A percentile compares a stretch with the other conserved stretches of the same genome.
Conservation (phyloP, 2,329 filamentous ascomycete genomes). For the Neofusicoccum sp. region DNA sequence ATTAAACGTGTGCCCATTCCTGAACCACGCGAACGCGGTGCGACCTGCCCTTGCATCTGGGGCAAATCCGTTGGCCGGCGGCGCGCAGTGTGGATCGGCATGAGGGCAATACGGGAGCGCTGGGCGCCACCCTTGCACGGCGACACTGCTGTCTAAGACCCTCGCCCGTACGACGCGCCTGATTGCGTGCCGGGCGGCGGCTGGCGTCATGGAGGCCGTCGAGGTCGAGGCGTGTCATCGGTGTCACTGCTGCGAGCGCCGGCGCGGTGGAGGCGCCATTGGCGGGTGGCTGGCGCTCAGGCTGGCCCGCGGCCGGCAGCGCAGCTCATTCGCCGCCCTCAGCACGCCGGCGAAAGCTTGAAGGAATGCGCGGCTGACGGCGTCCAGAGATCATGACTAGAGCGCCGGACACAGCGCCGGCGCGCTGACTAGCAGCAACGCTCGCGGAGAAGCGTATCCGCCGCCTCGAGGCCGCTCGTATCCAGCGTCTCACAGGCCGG, state of each 20-base stretch:
- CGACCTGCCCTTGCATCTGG: slow-evolving; percentile 18
- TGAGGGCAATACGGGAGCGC: slow-evolving; percentile 10
- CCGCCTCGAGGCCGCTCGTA: slow-evolving; percentile 5
- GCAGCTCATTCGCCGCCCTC: slow-evolving; percentile 7
- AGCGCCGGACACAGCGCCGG: background rate
- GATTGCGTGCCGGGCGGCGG: slow-evolving; percentile 13
- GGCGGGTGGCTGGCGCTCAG: slow-evolving; percentile 14
- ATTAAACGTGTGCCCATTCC: slow-evolving; percentile 15
- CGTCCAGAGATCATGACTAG: slow-evolving; percentile 6
- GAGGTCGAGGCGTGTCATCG: slow-evolving; percentile 13
- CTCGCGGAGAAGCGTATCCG: slow-evolving; percentile 15
- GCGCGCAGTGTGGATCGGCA: slow-evolving; percentile 6
- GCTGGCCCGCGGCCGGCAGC: slow-evolving; percentile 10
- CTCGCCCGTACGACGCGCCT: slow-evolving; percentile 15
- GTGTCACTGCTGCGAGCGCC: slow-evolving; percentile 7
- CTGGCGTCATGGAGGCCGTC: slow-evolving; percentile 13
- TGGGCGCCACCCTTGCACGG: slow-evolving; percentile 13
- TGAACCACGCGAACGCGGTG: slow-evolving; percentile 19
- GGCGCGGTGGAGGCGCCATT: slow-evolving; percentile 1
- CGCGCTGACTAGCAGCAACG: background rate
- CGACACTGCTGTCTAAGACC: slow-evolving; percentile 11
- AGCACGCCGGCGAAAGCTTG: slow-evolving; percentile 11
- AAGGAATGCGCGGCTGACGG: slow-evolving; percentile 14
- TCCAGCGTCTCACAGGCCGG: slow-evolving; percentile 12
- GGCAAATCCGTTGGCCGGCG: slow-evolving; percentile 12